Base-by-base conservation (phyloP, 805 yeast species). In the Hanseniaspora singularis region DNA sequence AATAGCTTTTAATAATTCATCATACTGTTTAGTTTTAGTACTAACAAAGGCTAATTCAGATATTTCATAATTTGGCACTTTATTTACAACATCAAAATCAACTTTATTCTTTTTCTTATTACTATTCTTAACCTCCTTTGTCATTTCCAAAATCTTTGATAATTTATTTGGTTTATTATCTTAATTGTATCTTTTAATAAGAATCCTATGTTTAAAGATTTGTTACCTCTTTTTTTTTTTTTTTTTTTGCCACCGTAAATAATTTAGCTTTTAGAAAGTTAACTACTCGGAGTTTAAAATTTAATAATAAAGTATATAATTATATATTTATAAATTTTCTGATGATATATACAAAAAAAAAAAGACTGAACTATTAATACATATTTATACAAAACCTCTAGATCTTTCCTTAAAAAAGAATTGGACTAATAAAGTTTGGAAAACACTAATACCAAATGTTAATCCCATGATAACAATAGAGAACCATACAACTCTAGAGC, bases 341-440 rank as follows among this genome's bases (percentile, higher is more conserved):
- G n/a, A n/a, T n/a, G n/a, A n/a, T n/a, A n/a, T n/a, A n/a, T n/a
- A n/a, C n/a, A n/a, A n/a, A n/a, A n/a, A n/a, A n/a, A n/a, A n/a
- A n/a, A n/a, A n/a, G n/a, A n/a, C 6, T 33, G 19, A 7, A 15
- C 12, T 18, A 6, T 16, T 15, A 15, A 33, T 26, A 11, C 7
- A 8, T 26, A 26, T 32, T 55, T 49, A 65, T 33, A 67, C 71
- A 52, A 56, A 67, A 49, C 61, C 66, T 55, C 63, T 65, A 49
- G 63, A 63, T 54, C 71, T 68, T 42, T 64, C 58, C 27, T 74
- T 78, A 70, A 85, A 85, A 70, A 85, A 78, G 59, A 81, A 67
- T 66, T 84, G 94, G 50, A 85, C 94, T 51, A 82, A 69, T n/a
- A 81, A 65, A 46, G 87, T 86, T 64, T 85, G 94, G 54, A 76